Conservation (phyloP, 192 early-diverging fungal genomes). For the Rhizophlyctis rosea region DNA sequence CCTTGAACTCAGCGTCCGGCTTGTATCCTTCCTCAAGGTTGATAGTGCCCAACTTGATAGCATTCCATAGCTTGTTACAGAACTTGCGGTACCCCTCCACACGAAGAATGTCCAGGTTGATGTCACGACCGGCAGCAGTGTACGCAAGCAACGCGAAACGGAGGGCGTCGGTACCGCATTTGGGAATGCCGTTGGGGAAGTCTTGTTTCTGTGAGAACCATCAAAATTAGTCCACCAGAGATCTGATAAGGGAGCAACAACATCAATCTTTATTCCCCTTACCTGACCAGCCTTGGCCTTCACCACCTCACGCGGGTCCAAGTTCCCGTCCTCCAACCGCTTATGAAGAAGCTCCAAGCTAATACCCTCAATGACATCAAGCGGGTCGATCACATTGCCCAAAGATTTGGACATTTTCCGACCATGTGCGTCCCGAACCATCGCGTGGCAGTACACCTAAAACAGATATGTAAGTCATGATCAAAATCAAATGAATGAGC, state of each 20-base stretch:
- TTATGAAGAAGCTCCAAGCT: constrained; percentile 71
- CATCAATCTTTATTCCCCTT: no score
- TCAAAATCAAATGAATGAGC: no score
- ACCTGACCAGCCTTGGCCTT: constrained; percentile 81
- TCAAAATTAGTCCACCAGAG: no score
- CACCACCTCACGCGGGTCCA: constrained; percentile 83
- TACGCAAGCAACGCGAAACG: constrained; percentile 51
- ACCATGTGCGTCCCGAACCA: constrained; percentile 97
- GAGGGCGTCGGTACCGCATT: constrained; percentile 91
- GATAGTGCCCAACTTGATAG: constrained; percentile 90
- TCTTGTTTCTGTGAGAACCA: constrained; percentile 56
- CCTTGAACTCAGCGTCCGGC: constrained; percentile 51
- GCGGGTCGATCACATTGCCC: constrained; percentile 97
- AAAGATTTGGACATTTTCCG: constrained; percentile 97
- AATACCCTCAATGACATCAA: constrained; percentile 95
- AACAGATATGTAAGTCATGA: no score
- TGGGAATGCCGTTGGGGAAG: constrained; percentile 95
- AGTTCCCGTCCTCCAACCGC: constrained; percentile 78
- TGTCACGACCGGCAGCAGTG: constrained; percentile 67
- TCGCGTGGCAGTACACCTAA: constrained; percentile 94
- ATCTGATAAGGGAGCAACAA: no score
- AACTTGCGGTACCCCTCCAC: constrained; percentile 99
- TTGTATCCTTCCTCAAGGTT: constrained; percentile 89
- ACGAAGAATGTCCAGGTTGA: constrained; percentile 91
- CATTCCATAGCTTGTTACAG: constrained; percentile 99